Percentiles rank a stretch among this genome's conserved stretches.
phyloP scores from a whole-genome alignment of 306 rosid genomes.

The Begonia masoniana region DNA sequence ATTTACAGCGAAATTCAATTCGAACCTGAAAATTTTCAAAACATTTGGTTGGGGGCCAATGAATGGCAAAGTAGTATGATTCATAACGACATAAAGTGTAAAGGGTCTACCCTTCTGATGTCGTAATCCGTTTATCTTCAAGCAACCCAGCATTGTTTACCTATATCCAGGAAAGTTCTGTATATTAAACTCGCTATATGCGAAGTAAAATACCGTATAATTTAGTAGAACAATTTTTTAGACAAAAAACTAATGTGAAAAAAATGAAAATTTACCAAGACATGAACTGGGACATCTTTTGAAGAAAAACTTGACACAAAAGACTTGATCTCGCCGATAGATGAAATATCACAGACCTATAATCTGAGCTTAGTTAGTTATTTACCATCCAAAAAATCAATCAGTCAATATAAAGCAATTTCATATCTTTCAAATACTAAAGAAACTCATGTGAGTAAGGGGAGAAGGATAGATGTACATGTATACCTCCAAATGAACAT shows the following conservation, averaged over 20 bases:
- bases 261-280: conserved; percentile 41
- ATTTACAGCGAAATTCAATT: conserved; percentile 73
- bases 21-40: conserved; percentile 35
- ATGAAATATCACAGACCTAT: conserved; percentile 84
- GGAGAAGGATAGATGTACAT: not conserved
- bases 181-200: conserved; percentile 10
- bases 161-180: conserved; percentile 22
- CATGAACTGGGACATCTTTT: conserved; percentile 55
- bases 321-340: conserved; percentile 56
- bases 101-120: conserved; percentile 69
- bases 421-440: not conserved
- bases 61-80: too few species aligned
- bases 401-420: too few species aligned
- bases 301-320: conserved; percentile 51
- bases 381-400: conserved; percentile 5
- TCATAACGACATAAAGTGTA: not conserved
- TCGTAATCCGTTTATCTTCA: conserved; percentile 53
- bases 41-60: too few species aligned
- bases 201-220: not conserved
- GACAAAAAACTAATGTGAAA: conserved; percentile 20
- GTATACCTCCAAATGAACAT: conserved; percentile 71
- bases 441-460: not conserved
- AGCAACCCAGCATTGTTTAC: conserved; percentile 84
- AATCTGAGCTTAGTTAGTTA: conserved; percentile 7
- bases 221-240: conserved; percentile 25